Evolutionary conservation across 371 early-diverging fungal species (phyloP).

Genomic region (Zopfochytrium polystomum): DNA sequence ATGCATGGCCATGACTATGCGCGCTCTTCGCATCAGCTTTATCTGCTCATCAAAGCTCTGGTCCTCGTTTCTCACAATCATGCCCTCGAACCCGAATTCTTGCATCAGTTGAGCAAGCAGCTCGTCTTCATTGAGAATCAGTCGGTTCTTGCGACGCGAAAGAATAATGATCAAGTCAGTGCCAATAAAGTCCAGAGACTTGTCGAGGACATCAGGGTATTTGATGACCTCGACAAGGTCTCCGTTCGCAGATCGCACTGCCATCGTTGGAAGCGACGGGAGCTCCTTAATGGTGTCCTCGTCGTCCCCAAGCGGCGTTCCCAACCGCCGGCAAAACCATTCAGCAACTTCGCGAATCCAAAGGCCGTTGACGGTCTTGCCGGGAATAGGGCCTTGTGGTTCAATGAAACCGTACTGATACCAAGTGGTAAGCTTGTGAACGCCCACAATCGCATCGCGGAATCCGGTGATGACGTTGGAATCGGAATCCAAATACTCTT

Average conservation of each 20-base stretch:
- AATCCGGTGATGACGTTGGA: slow-evolving; percentile 43
- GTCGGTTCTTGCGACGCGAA: slow-evolving; percentile 40
- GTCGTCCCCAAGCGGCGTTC: slow-evolving; percentile 26
- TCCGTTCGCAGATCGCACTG: slow-evolving; percentile 1
- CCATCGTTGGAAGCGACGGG: too few species aligned
- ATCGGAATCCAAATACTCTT: slow-evolving; percentile 30
- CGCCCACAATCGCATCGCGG: slow-evolving; percentile 47
- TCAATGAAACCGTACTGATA: slow-evolving; percentile 53
- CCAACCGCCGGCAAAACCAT: slow-evolving; percentile 35
- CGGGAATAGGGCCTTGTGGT: slow-evolving; percentile 49
- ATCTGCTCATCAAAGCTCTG: slow-evolving; percentile 49
- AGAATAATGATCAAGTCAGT: slow-evolving; percentile 44
- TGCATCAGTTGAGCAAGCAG: slow-evolving; percentile 28
- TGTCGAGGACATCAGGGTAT: neutral
- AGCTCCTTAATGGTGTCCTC: slow-evolving; percentile 9
- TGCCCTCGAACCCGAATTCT: slow-evolving; percentile 24
- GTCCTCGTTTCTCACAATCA: slow-evolving; percentile 50
- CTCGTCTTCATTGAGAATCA: slow-evolving; percentile 50
- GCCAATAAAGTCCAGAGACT: slow-evolving; percentile 13
- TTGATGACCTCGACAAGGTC: neutral
- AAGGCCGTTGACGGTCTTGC: slow-evolving; percentile 40
- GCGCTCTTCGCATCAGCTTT: slow-evolving; percentile 39
- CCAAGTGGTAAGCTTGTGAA: slow-evolving; percentile 45
- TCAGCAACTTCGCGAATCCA: slow-evolving; percentile 46
- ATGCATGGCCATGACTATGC: slow-evolving; percentile 53